These are phyloP conservation scores for Phaseolus coccineus DNA, from an alignment of 331 rosid genomes.

Conservation along the genomic window DNA sequence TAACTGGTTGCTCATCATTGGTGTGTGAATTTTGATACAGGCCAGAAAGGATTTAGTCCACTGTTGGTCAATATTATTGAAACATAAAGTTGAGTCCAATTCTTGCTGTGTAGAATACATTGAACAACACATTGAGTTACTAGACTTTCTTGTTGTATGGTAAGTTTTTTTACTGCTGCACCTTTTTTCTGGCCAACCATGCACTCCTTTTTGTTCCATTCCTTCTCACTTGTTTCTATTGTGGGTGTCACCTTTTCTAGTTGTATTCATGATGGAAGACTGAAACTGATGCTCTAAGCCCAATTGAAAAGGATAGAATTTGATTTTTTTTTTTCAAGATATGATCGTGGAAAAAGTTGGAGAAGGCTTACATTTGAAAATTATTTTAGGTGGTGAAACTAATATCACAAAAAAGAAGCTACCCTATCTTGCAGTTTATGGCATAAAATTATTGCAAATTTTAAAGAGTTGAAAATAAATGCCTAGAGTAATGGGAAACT, in stretches of 20 bases:
- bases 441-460: not conserved
- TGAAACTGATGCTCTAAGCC: not conserved
- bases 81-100: slow-evolving; percentile 72
- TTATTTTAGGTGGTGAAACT: slow-evolving; percentile 29
- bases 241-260: not conserved
- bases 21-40: slow-evolving; percentile 60
- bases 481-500: slow-evolving; percentile 1
- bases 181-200: slow-evolving; percentile 9
- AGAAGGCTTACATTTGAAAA: slow-evolving; percentile 28
- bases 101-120: slow-evolving; percentile 78
- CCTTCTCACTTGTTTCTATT: slow-evolving; percentile 20
- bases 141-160: slow-evolving; percentile 93
- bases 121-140: slow-evolving; percentile 72
- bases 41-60: slow-evolving; percentile 92
- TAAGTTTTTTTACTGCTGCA: slow-evolving; percentile 53
- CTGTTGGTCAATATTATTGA: slow-evolving; percentile 90
- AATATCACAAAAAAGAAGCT: slow-evolving; percentile 5
- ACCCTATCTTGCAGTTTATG: not conserved
- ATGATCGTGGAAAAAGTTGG: slow-evolving; percentile 8
- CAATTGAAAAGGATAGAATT: not conserved
- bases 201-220: slow-evolving; percentile 12
- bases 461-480: slow-evolving; percentile 4
- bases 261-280: not conserved
- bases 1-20: slow-evolving; percentile 44
- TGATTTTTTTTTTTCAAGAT: not conserved